phyloP scores from a whole-genome alignment of 2,329 filamentous ascomycete species.

The Aspergillus viridinutans region DNA sequence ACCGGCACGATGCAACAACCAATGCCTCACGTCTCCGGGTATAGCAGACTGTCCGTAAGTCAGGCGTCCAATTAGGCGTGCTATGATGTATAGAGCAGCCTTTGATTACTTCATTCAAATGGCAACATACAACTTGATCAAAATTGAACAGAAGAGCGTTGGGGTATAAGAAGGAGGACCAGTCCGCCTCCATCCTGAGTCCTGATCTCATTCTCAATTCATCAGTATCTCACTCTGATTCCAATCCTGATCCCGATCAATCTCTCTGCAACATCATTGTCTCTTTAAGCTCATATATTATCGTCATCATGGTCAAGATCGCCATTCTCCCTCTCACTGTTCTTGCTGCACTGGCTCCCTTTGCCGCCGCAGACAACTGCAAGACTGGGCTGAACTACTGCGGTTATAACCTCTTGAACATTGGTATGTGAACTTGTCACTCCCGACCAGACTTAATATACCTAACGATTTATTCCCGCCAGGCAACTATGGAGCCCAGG shows the following conservation, averaged over 20 bases:
- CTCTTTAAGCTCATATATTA: background rate
- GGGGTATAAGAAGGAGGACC: background rate
- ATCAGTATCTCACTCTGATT: background rate
- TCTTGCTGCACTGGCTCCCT: background rate
- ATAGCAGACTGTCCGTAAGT: background rate
- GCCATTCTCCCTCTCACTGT: background rate
- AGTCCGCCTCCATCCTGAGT: background rate
- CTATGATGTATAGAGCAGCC: background rate
- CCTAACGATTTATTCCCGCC: background rate
- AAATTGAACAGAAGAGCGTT: background rate
- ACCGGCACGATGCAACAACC: background rate
- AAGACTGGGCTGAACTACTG: slow-evolving; percentile 8
- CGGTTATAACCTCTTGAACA: slow-evolving; percentile 6
- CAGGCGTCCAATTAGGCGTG: background rate
- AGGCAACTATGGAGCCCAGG: slow-evolving; percentile 6
- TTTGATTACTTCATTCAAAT: background rate
- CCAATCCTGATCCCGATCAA: background rate
- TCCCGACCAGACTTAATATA: background rate
- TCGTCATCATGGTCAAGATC: slow-evolving; percentile 3
- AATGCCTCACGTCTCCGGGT: background rate
- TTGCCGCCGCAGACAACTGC: slow-evolving; percentile 6
- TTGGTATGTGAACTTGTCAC: slow-evolving; percentile 1
- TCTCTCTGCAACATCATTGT: background rate
- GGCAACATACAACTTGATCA: background rate
- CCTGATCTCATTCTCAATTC: background rate